phyloP scores from a whole-genome alignment of 1,284 basidiomycete genomes.

The Ustilago vetiveriae region DNA sequence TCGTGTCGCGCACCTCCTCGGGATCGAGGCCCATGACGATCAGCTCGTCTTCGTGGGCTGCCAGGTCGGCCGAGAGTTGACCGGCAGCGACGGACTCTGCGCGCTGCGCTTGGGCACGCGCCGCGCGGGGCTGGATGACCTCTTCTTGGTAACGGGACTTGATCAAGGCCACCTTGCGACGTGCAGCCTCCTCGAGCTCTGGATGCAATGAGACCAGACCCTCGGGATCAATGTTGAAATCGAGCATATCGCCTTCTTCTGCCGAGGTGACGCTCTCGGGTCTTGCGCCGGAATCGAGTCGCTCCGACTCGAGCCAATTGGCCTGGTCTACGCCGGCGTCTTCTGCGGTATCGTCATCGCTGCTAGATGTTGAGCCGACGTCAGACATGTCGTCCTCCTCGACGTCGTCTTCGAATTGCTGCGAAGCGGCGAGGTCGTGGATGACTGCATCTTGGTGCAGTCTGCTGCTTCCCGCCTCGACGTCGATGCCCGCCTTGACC shows the following conservation, averaged over 20 bases:
- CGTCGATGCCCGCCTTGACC: constrained; percentile 6
- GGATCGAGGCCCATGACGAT: constrained; percentile 64
- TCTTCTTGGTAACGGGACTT: constrained; percentile 53
- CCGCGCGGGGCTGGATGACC: constrained; percentile 54
- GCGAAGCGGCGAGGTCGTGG: constrained; percentile 12
- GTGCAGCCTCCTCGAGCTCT: constrained; percentile 59
- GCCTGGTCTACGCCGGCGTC: constrained; percentile 20
- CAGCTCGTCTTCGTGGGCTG: constrained; percentile 63
- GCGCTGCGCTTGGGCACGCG: constrained; percentile 52
- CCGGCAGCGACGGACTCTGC: constrained; percentile 52
- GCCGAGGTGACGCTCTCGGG: constrained; percentile 54
- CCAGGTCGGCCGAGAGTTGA: constrained; percentile 53
- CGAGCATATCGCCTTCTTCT: constrained; percentile 46
- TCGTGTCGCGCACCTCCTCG: constrained; percentile 83
- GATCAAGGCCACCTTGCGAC: constrained; percentile 56
- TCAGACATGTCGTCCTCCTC: constrained; percentile 46
- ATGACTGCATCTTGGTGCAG: constrained; percentile 28
- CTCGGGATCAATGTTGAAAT: constrained; percentile 62
- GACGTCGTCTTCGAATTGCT: constrained; percentile 9
- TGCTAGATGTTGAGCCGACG: constrained; percentile 40
- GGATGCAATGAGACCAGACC: constrained; percentile 61
- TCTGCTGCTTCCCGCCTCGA: constrained; percentile 8
- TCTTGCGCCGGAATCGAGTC: constrained; percentile 23
- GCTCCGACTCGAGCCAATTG: constrained; percentile 40
- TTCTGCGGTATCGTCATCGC: constrained; percentile 34